These are phyloP conservation scores for Eremochloa ophiuroides DNA, from an alignment of 176 grass and related monocot species.

Conservation along the genomic window DNA sequence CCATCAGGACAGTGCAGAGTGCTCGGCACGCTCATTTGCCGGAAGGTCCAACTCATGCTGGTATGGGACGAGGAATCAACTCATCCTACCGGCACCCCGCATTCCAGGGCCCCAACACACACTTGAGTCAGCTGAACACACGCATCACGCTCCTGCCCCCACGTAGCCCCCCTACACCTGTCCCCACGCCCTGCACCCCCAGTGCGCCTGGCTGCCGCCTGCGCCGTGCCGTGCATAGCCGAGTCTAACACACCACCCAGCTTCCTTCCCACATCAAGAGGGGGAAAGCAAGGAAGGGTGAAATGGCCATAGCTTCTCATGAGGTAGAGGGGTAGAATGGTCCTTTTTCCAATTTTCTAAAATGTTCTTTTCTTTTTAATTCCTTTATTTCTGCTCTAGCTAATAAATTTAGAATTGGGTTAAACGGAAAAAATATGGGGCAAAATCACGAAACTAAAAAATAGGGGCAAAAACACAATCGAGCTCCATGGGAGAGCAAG, in stretches of 20 bases:
- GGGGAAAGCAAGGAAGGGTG: background rate
- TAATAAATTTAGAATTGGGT: background rate
- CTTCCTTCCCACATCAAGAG: too few relatives aligned
- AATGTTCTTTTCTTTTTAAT: background rate
- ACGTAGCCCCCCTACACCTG: too few relatives aligned
- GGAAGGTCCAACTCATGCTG: conserved; percentile 25
- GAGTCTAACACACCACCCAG: too few relatives aligned
- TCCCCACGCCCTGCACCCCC: too few relatives aligned
- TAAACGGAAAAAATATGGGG: background rate
- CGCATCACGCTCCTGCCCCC: too few relatives aligned
- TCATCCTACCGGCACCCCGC: background rate
- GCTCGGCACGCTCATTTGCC: background rate
- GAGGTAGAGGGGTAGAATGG: background rate
- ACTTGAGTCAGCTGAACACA: too few relatives aligned
- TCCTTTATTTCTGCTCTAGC: background rate
- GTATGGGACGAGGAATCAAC: background rate
- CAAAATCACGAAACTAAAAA: too few relatives aligned
- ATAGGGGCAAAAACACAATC: background rate
- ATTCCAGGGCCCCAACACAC: too few relatives aligned
- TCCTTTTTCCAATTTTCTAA: background rate
- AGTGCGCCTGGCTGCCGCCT: too few relatives aligned
- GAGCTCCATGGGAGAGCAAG: background rate
- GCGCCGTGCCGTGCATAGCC: too few relatives aligned
- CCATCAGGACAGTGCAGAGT: conserved; percentile 29
- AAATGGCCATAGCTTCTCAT: background rate